Conservation (phyloP, 1,139 yeast species). For the Lodderomyces metapsilosis region DNA sequence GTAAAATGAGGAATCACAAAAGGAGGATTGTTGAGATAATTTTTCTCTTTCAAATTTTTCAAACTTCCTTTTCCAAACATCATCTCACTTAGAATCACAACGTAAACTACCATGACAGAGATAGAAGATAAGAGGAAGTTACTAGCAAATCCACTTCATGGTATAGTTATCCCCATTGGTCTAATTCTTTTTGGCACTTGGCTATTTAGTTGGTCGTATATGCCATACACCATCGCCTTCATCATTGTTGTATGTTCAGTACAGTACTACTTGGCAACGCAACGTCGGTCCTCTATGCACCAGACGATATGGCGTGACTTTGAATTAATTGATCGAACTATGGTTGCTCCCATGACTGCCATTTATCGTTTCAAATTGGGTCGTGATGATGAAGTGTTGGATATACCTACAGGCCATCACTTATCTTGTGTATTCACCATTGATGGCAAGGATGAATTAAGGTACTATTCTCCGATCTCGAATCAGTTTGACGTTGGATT, state of each 20-base stretch:
- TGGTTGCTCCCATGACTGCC: constrained; percentile 66
- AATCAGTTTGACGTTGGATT: constrained; percentile 68
- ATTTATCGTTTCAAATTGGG: constrained; percentile 68
- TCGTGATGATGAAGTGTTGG: constrained; percentile 58
- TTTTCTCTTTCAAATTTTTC: no score
- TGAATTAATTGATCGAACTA: constrained; percentile 69
- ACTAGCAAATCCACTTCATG: constrained; percentile 66
- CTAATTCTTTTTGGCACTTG: constrained; percentile 62
- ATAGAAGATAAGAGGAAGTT: constrained; percentile 47
- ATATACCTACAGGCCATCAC: constrained; percentile 74
- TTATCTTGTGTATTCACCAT: constrained; percentile 58
- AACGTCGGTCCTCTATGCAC: constrained; percentile 46
- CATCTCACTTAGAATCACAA: neutral
- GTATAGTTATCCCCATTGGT: constrained; percentile 65
- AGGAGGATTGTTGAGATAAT: no score
- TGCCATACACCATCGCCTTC: constrained; percentile 50
- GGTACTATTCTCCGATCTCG: constrained; percentile 75
- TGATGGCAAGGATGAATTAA: constrained; percentile 59
- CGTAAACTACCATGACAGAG: neutral
- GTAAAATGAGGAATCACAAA: no score
- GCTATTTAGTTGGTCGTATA: constrained; percentile 50
- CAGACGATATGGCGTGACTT: constrained; percentile 58
- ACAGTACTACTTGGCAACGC: constrained; percentile 51
- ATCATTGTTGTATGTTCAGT: constrained; percentile 44
- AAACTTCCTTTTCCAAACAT: no score